These are phyloP conservation scores for Epichloe sp. DNA, from an alignment of 2,329 filamentous ascomycete species.

Conservation along the genomic window DNA sequence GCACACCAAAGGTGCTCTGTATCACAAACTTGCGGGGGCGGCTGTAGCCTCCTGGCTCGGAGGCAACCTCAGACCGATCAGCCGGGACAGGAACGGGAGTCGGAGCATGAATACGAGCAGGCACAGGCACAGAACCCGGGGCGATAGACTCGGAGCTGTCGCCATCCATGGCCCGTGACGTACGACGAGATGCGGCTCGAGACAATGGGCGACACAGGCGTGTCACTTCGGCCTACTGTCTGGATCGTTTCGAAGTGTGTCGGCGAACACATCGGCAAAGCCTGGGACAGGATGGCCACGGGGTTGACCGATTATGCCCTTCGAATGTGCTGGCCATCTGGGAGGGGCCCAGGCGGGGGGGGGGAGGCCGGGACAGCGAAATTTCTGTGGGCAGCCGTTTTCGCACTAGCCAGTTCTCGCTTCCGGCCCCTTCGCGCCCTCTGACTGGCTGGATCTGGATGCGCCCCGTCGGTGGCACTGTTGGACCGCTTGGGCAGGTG, in stretches of 20 bases:
- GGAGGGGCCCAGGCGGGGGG: neutral
- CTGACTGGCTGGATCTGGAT: neutral
- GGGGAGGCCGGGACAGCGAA: neutral
- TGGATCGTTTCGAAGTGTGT: slow-evolving; percentile 6
- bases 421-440: neutral
- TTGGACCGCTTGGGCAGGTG: neutral
- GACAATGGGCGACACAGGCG: slow-evolving; percentile 5
- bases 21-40: slow-evolving; percentile 25
- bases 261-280: slow-evolving; percentile 7
- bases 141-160: slow-evolving; percentile 1
- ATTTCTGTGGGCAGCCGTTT: neutral
- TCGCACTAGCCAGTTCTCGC: neutral
- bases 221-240: slow-evolving; percentile 6
- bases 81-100: neutral
- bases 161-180: slow-evolving; percentile 6
- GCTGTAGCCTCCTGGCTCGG: slow-evolving; percentile 1
- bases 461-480: neutral
- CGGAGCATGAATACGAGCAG: neutral
- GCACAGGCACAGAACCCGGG: slow-evolving; percentile 1
- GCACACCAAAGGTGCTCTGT: slow-evolving; percentile 27
- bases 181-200: slow-evolving; percentile 3
- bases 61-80: slow-evolving; percentile 1
- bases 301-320: slow-evolving; percentile 5
- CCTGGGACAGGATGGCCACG: neutral
- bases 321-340: neutral